Percentiles rank a stretch among this genome's conserved stretches.
Evolutionary conservation across 2,329 filamentous ascomycete species (phyloP).

Genomic region (Capronia coronata): DNA sequence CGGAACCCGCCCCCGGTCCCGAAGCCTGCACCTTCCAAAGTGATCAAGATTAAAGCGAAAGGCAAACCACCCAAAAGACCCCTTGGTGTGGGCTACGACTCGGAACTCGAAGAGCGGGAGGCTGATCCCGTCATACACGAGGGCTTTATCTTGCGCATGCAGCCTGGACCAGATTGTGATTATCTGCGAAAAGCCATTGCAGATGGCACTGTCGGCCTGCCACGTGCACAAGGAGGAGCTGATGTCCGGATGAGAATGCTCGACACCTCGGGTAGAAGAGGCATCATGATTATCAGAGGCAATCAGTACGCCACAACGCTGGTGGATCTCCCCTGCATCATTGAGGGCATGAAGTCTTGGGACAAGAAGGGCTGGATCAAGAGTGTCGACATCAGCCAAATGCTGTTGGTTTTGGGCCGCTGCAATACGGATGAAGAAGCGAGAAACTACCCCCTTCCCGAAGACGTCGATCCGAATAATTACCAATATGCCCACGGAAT

Average conservation of each 20-base stretch:
- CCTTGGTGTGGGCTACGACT: slow-evolving; percentile 88
- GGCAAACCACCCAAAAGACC: slow-evolving; percentile 63
- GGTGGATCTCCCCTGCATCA: slow-evolving; percentile 78
- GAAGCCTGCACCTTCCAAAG: slow-evolving; percentile 32
- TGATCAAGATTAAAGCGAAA: slow-evolving; percentile 57
- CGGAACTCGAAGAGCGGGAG: slow-evolving; percentile 73
- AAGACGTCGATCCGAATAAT: slow-evolving; percentile 60
- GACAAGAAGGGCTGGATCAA: slow-evolving; percentile 84
- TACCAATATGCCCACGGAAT: slow-evolving; percentile 79
- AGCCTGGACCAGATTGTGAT: slow-evolving; percentile 76
- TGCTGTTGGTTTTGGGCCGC: slow-evolving; percentile 69
- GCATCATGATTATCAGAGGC: slow-evolving; percentile 62
- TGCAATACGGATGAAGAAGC: slow-evolving; percentile 63
- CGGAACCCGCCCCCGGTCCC: not conserved
- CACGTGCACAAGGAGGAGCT: slow-evolving; percentile 58
- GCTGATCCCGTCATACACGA: slow-evolving; percentile 81
- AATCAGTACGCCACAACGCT: slow-evolving; percentile 69
- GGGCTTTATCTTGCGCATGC: slow-evolving; percentile 82
- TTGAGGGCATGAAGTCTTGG: slow-evolving; percentile 91
- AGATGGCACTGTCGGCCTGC: slow-evolving; percentile 67
- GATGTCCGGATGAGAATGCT: slow-evolving; percentile 78
- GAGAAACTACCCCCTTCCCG: slow-evolving; percentile 59
- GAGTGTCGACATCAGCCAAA: slow-evolving; percentile 80
- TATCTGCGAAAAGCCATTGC: slow-evolving; percentile 70
- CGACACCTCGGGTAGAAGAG: slow-evolving; percentile 60